Base-by-base conservation (phyloP, 768 basidiomycete species). In the Rubroboletus satanas region DNA sequence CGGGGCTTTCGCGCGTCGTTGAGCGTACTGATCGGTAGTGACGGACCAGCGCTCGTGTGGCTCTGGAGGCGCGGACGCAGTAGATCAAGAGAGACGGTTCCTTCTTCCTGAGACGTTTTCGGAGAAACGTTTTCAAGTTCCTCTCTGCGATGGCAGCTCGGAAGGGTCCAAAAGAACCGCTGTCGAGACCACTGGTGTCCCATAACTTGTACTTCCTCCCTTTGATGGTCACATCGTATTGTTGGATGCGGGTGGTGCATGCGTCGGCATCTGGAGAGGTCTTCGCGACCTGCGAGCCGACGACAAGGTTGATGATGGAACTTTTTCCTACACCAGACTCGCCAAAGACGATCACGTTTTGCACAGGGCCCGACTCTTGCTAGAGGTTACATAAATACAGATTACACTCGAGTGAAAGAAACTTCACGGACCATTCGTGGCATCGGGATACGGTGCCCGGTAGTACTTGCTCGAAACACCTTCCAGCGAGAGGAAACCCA, bases 341-440 rank as follows among this genome's bases (percentile, higher is more conserved):
- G n/a, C 77, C 78, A 55, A 78, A 79, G n/a, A 77, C 37, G 44
- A 78, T 50, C 47, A 77, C 62, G 55, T 78, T 78, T 44, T 51
- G 48, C 29, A 36, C 56, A 4, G 56, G 51, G 17, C 23, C 35
- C 26, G 45, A 28, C 35, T 47, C 53, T 28, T 21, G 48, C 58
- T 61, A 33, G 31, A 37, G 12, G 33, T 51, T 43, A 54, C 18
- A 49, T 58, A 39, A 54, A 55, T 39, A 45, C 37, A 14, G 9
- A 26, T 17, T 6, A 31, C 29, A 39, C 29, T 39, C 41, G 35
- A 45, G n/a, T 18, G 39, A 54, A 26, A 23, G n/a, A n/a, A 58
- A 46, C 7, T 26, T 23, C 28, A 62, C 66, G 39, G 39, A 66
- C 66, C 58, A 55, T 57, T 14, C 2, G 18, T 45, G 49, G 28